Evolutionary conservation across 345 rosid species (phyloP).

Genomic region (Anacardium occidentale): DNA sequence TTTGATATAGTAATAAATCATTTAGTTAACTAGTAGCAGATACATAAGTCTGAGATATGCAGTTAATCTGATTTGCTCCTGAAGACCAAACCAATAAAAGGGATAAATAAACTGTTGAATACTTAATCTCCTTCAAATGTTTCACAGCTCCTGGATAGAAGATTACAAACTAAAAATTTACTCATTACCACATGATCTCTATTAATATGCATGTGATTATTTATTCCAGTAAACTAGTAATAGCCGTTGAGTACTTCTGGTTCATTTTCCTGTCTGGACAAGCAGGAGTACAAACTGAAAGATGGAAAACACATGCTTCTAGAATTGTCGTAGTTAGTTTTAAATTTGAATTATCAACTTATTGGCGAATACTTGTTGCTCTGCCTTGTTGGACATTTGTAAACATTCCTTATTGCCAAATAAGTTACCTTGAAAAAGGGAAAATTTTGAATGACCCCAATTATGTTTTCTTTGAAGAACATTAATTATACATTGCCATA

Average conservation of each 20-base stretch:
- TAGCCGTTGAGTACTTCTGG: neutral
- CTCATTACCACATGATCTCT: neutral
- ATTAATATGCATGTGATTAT: neutral
- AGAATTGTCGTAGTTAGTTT: neutral
- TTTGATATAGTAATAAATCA: neutral
- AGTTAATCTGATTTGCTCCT: conserved; percentile 1
- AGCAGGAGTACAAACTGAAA: neutral
- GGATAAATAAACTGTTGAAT: neutral
- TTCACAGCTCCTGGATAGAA: neutral
- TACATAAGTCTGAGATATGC: neutral
- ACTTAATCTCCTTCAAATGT: neutral
- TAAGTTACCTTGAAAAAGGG: conserved; percentile 11
- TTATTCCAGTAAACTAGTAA: neutral
- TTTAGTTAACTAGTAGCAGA: neutral
- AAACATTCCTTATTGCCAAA: conserved; percentile 10
- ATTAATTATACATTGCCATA: conserved; percentile 25
- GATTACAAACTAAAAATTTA: neutral
- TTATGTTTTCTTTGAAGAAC: conserved; percentile 13
- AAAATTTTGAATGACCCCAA: conserved; percentile 15
- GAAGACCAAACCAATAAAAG: neutral
- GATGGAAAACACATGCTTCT: neutral
- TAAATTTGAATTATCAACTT: neutral
- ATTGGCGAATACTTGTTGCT: neutral
- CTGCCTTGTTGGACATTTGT: conserved; percentile 12
- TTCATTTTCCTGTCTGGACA: neutral